Conservation (phyloP, 129 eudicot genomes). For the Tagetes patula region DNA sequence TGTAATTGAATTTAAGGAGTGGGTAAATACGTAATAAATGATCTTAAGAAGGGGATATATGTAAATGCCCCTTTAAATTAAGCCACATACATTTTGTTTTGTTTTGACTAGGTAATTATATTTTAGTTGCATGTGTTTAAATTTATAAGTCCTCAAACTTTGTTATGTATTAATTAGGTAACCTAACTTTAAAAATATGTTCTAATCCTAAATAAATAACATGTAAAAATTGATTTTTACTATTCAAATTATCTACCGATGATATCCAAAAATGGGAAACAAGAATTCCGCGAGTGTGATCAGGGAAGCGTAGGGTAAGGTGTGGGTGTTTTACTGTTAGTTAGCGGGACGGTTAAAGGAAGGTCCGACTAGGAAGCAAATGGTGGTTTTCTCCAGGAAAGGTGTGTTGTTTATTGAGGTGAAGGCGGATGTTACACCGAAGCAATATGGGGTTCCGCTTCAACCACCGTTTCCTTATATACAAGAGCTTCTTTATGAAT, state of each 20-base stretch:
- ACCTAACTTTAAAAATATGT: too few species aligned
- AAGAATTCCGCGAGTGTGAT: constrained; percentile 1
- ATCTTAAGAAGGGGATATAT: too few species aligned
- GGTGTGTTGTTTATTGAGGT: constrained; percentile 15
- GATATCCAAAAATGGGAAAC: background rate
- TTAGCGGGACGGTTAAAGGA: constrained; percentile 3
- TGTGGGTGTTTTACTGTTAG: background rate
- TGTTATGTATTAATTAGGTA: too few species aligned
- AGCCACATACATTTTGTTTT: too few species aligned
- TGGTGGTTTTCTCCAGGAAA: background rate
- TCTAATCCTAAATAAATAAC: too few species aligned
- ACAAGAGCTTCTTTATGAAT: background rate
- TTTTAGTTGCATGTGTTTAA: too few species aligned
- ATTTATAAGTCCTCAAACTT: too few species aligned
- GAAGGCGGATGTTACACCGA: background rate
- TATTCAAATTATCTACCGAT: background rate
- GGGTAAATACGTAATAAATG: too few species aligned
- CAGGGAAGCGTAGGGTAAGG: background rate
- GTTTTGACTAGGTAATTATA: too few species aligned
- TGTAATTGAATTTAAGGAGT: too few species aligned
- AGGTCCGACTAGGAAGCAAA: background rate
- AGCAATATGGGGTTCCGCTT: background rate
- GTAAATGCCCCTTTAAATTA: too few species aligned
- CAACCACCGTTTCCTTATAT: background rate
- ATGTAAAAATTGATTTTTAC: too few species aligned